Conservation (phyloP, 2,329 filamentous ascomycete species). For the Colletotrichum truncatum region DNA sequence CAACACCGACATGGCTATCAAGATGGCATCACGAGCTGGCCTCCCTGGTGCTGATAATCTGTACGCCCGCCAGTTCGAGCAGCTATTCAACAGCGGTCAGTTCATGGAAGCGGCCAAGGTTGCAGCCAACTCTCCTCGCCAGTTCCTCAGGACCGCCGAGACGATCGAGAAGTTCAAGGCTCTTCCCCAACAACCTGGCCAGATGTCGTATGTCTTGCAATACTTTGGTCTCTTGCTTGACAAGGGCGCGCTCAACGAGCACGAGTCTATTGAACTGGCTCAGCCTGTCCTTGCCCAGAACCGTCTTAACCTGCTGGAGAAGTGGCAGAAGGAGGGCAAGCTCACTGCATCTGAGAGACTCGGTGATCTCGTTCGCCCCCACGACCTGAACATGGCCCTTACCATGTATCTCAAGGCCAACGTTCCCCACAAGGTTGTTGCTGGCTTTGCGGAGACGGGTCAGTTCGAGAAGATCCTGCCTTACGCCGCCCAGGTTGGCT, state of each 20-base stretch:
- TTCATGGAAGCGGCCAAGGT: slow-evolving; percentile 93
- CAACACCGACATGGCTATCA: slow-evolving; percentile 92
- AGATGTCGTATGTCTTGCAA: slow-evolving; percentile 93
- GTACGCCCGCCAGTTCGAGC: slow-evolving; percentile 92
- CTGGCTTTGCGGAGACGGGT: slow-evolving; percentile 92
- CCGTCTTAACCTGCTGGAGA: slow-evolving; percentile 94
- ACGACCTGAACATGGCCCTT: slow-evolving; percentile 89
- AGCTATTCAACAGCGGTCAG: slow-evolving; percentile 80
- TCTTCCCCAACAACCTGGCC: slow-evolving; percentile 80
- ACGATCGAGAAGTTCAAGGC: slow-evolving; percentile 97
- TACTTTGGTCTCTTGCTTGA: slow-evolving; percentile 98
- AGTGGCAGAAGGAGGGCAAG: slow-evolving; percentile 98
- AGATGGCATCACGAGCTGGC: slow-evolving; percentile 92
- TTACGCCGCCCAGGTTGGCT: slow-evolving; percentile 85
- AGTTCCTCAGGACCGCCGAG: slow-evolving; percentile 92
- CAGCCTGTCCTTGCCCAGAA: slow-evolving; percentile 93
- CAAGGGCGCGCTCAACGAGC: slow-evolving; percentile 90
- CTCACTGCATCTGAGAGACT: slow-evolving; percentile 95
- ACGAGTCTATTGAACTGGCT: slow-evolving; percentile 93
- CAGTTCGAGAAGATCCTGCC: slow-evolving; percentile 97
- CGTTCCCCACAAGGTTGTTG: slow-evolving; percentile 91
- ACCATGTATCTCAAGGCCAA: slow-evolving; percentile 92
- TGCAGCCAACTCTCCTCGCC: slow-evolving; percentile 94
- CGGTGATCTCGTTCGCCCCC: slow-evolving; percentile 89
- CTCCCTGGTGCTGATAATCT: slow-evolving; percentile 94